Conservation (phyloP, 257 asterid genomes). For the Rehmannia glutinosa region DNA sequence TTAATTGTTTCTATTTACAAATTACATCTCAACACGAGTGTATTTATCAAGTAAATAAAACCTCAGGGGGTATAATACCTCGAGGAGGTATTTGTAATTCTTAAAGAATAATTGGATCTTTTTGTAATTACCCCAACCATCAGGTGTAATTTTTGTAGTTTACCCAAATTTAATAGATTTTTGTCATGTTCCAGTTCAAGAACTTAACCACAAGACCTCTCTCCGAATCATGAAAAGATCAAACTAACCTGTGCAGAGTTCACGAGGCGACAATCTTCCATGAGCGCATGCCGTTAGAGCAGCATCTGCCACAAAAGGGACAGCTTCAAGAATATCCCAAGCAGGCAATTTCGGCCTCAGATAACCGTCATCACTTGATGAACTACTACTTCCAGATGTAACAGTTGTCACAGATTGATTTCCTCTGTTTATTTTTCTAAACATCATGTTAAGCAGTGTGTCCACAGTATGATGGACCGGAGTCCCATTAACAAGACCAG, state of each 20-base stretch:
- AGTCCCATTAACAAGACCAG: conserved; percentile 83
- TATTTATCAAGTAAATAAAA: not conserved
- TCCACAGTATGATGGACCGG: conserved; percentile 81
- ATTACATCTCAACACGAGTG: not conserved
- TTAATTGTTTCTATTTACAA: not conserved
- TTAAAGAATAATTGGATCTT: not conserved
- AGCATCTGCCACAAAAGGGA: conserved; percentile 94
- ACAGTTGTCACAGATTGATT: conserved; percentile 51
- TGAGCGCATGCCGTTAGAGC: conserved; percentile 95
- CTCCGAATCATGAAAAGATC: not conserved
- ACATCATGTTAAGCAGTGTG: conserved; percentile 78
- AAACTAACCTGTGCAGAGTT: conserved; percentile 86
- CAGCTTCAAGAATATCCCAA: conserved; percentile 98
- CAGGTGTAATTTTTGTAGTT: too few species aligned
- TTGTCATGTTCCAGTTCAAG: not conserved
- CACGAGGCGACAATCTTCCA: conserved; percentile 89
- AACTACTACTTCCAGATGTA: conserved; percentile 76
- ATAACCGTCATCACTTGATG: conserved; percentile 63
- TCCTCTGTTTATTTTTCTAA: conserved; percentile 59
- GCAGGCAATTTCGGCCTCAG: conserved; percentile 80
- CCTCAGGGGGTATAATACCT: too few species aligned
- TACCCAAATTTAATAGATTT: not conserved
- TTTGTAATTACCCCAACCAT: not conserved
- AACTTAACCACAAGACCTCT: not conserved
- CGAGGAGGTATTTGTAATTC: not conserved